A percentile compares a stretch with the other conserved stretches of the same genome.
Evolutionary conservation across 306 rosid genomes (phyloP).

Genomic region (Echinosophora koreensis): DNA sequence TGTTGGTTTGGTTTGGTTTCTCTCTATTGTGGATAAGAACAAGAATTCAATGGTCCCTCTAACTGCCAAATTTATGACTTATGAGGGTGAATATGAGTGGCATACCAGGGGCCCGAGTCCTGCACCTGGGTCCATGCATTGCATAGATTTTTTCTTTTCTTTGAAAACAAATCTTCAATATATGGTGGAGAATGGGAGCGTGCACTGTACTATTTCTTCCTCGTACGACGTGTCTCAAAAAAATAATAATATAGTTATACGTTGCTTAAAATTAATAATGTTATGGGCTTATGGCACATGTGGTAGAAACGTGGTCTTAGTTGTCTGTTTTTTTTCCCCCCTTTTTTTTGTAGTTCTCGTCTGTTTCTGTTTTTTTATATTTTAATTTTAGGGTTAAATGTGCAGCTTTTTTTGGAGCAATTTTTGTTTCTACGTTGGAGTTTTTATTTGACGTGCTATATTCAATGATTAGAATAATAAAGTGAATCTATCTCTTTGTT

Average conservation of each 20-base stretch:
- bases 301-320: conserved; percentile 52
- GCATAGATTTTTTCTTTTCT: no score
- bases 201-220: neutral
- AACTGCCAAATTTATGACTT: neutral
- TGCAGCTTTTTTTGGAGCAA: conserved; percentile 27
- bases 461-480: conserved; percentile 31
- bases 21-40: conserved; percentile 26
- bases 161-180: neutral
- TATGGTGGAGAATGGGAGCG: conserved; percentile 39
- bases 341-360: no score
- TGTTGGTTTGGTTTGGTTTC: neutral
- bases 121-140: conserved; percentile 8
- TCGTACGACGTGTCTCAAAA: neutral
- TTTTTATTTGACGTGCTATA: conserved; percentile 37
- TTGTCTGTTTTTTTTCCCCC: no score
- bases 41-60: conserved; percentile 26
- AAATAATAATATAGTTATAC: no score
- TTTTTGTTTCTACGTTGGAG: conserved; percentile 33
- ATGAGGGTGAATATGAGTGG: neutral
- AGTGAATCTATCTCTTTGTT: neutral
- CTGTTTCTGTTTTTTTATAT: conserved; percentile 24
- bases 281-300: no score
- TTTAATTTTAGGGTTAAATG: conserved; percentile 41
- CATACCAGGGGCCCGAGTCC: neutral
- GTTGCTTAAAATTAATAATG: no score